phyloP scores from a whole-genome alignment of 2,329 filamentous ascomycete species.

The Pseudogymnoascus sp. region DNA sequence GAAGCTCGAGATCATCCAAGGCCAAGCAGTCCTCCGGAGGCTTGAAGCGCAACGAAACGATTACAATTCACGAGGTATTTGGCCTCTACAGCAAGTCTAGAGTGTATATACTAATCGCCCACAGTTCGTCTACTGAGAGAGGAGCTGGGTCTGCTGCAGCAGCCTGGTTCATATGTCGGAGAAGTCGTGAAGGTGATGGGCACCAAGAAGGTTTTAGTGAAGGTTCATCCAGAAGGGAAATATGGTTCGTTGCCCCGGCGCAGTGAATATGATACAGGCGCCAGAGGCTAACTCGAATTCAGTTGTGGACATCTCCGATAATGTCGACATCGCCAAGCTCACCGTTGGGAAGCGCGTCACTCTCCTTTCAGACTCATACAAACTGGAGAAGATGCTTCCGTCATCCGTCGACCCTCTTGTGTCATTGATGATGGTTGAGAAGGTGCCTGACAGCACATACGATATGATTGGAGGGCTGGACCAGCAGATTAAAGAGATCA shows the following conservation, averaged over 20 bases:
- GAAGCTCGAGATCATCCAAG: constrained; percentile 99
- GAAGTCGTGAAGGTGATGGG: constrained; percentile 99
- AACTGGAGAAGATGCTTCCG: constrained; percentile 95
- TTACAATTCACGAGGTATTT: constrained; percentile 76
- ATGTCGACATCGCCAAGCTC: constrained; percentile 89
- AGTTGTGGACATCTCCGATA: constrained; percentile 96
- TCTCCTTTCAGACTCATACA: constrained; percentile 93
- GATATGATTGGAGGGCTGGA: constrained; percentile 99
- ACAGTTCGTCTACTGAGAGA: constrained; percentile 81
- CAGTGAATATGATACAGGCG: neutral
- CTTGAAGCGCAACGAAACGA: constrained; percentile 98
- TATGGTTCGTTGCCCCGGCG: constrained; percentile 58
- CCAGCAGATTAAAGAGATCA: constrained; percentile 99
- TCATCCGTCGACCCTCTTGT: constrained; percentile 97
- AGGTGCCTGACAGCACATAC: constrained; percentile 98
- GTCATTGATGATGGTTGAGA: constrained; percentile 99
- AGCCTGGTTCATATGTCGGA: constrained; percentile 95
- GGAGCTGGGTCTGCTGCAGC: constrained; percentile 90
- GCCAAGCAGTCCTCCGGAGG: constrained; percentile 86
- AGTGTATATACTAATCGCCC: constrained; percentile 16
- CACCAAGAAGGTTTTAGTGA: constrained; percentile 97
- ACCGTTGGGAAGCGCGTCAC: constrained; percentile 97
- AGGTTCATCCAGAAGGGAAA: constrained; percentile 99
- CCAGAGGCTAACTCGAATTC: constrained; percentile 15
- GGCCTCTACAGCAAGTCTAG: neutral